Evolutionary conservation across 2,329 filamentous ascomycete genomes (phyloP), one percentile per base, ranked within the genome.

Genomic region (Colletotrichum kahawae): DNA sequence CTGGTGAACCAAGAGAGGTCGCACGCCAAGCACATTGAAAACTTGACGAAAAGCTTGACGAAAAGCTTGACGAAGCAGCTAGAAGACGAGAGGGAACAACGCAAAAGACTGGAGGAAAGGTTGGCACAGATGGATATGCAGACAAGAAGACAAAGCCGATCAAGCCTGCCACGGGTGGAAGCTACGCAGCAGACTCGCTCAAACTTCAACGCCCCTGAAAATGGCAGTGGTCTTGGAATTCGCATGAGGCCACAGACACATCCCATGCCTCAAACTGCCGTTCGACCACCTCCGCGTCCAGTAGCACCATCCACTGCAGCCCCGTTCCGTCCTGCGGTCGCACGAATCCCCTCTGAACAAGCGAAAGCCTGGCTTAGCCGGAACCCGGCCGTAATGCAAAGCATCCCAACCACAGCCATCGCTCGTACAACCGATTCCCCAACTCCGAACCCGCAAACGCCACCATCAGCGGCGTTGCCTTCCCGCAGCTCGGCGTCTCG

Each of bases 401-500:
- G 38, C 48, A 77, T 78, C 38, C 18, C 31, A 8, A 24, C 12
- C 6, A 78, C 80, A 7, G 79, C 79, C 27, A 77, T 68, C 51
- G 71, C 77, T 59, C 76, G 71, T 54, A 76, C 76, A 38, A 73
- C 76, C 29, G 72, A 76, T 5, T 78, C 78, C 29, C 72, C 78
- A 1, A 59, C 75, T 24, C 74, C 81, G 4, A 79, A 77, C 3
- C 81, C 81, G 4, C 76, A 77, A 12, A 77, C 77, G 10, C 78
- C 80, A 6, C 51, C 38, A 8, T 82, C 80, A 71, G 57, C 80
- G 43, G 43, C 8, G 18, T 77, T 86, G 9, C 82, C 82, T 2
- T 82, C 84, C 34, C 81, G 82, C 33, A 81, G 79, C 54, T 85
- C 84, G 2, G 83, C 79, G 24, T 87, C 85, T 3, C 84, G 83